Evolutionary conservation across 768 basidiomycete genomes (phyloP).

Genomic region (Mycena olivaceomarginata): DNA sequence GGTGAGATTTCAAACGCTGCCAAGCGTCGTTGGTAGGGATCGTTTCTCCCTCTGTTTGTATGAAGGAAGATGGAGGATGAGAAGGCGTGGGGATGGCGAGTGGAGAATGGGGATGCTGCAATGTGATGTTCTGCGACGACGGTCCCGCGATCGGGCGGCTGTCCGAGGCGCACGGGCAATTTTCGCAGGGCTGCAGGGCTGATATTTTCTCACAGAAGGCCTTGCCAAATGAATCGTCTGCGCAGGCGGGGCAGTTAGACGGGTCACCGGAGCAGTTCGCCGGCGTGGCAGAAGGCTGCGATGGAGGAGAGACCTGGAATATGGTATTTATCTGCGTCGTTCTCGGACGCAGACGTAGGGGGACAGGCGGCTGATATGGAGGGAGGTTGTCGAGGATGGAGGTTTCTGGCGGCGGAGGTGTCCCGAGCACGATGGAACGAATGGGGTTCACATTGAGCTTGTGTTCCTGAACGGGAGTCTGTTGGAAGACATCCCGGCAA

Average conservation of each 20-base stretch:
- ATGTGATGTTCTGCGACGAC: slow-evolving; percentile 20
- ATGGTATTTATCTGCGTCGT: slow-evolving; percentile 63
- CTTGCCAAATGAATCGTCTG: slow-evolving; percentile 90
- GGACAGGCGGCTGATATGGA: slow-evolving; percentile 88
- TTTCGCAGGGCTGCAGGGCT: slow-evolving; percentile 68
- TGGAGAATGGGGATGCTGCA: slow-evolving; percentile 36
- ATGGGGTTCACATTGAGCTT: slow-evolving; percentile 44
- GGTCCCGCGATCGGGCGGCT: slow-evolving; percentile 20
- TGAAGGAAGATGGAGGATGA: slow-evolving; percentile 37
- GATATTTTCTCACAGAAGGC: slow-evolving; percentile 88
- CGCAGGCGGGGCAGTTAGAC: slow-evolving; percentile 89
- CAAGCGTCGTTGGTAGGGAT: slow-evolving; percentile 91
- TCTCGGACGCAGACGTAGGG: slow-evolving; percentile 77
- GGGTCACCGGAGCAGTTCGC: slow-evolving; percentile 90
- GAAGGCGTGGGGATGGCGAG: slow-evolving; percentile 43
- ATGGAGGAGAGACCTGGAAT: slow-evolving; percentile 69
- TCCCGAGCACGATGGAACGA: slow-evolving; percentile 50
- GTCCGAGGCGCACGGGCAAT: slow-evolving; percentile 67
- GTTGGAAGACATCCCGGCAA: slow-evolving; percentile 80
- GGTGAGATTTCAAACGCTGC: slow-evolving; percentile 90
- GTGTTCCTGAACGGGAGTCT: slow-evolving; percentile 59
- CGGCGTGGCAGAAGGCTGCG: slow-evolving; percentile 50
- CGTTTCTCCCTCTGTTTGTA: slow-evolving; percentile 62
- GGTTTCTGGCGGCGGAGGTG: slow-evolving; percentile 51
- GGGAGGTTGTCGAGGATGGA: slow-evolving; percentile 88